Evolutionary conservation across 2,329 filamentous ascomycete species (phyloP).

Genomic region (Alternaria atra): DNA sequence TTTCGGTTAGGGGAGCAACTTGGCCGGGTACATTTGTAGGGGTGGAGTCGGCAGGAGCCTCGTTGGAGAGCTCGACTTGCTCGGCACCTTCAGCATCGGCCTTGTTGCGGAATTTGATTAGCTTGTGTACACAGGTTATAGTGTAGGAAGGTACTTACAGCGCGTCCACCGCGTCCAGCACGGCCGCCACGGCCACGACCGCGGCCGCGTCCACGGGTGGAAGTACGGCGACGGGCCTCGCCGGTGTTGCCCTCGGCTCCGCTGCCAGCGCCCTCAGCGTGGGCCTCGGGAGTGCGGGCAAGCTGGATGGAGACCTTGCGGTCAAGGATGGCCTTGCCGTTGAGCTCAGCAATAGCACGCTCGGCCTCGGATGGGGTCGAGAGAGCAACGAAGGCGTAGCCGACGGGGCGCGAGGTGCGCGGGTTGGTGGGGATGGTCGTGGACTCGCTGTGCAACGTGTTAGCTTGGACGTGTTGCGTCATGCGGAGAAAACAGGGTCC

Average conservation of each 20-base stretch:
- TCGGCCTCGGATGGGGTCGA: conserved; percentile 94
- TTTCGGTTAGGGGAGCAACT: conserved; percentile 60
- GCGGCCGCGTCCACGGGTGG: conserved; percentile 65
- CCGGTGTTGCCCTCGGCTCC: conserved; percentile 78
- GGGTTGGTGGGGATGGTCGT: conserved; percentile 99
- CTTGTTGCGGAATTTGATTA: conserved; percentile 46
- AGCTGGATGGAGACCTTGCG: conserved; percentile 99
- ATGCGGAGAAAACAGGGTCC: conserved; percentile 28
- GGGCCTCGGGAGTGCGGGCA: conserved; percentile 93
- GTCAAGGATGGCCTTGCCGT: conserved; percentile 93
- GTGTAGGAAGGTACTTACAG: conserved; percentile 59
- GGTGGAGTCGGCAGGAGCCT: conserved; percentile 53
- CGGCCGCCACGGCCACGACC: conserved; percentile 70
- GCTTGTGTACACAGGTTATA: conserved; percentile 3
- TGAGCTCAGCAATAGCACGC: conserved; percentile 93
- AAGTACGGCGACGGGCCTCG: conserved; percentile 66
- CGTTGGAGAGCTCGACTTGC: conserved; percentile 56
- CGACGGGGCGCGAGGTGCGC: conserved; percentile 96
- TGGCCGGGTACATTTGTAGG: conserved; percentile 63
- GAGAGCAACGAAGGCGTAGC: conserved; percentile 98
- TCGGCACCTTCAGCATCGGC: conserved; percentile 58
- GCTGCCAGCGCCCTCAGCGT: conserved; percentile 76
- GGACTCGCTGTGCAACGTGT: conserved; percentile 75
- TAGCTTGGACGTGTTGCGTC: conserved; percentile 26
- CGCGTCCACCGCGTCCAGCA: conserved; percentile 70